Evolutionary conservation across 306 rosid species (phyloP).

Genomic region (Citrullus mucosospermus): DNA sequence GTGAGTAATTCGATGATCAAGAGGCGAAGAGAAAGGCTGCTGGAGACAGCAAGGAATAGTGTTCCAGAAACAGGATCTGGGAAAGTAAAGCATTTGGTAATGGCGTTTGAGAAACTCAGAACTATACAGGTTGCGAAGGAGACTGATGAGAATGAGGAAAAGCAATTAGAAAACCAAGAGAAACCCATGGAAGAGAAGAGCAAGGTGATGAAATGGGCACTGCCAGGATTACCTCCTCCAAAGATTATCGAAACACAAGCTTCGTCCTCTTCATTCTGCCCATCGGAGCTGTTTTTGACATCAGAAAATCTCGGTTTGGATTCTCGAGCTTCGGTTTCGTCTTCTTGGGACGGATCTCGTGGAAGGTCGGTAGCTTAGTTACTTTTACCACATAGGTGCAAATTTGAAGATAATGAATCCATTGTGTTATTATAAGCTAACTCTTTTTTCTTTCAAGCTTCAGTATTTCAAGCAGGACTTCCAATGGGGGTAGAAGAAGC

Average conservation of each 20-base stretch:
- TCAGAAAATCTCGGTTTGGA: slow-evolving; percentile 65
- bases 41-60: slow-evolving; percentile 75
- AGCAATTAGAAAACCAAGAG: slow-evolving; percentile 6
- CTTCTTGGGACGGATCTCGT: slow-evolving; percentile 61
- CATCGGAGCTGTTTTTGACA: slow-evolving; percentile 45
- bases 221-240: slow-evolving; percentile 61
- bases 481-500: slow-evolving; percentile 53
- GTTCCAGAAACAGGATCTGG: slow-evolving; percentile 64
- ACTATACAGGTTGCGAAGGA: slow-evolving; percentile 30
- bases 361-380: slow-evolving; percentile 46
- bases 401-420: neutral
- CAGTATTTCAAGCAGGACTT: slow-evolving; percentile 59
- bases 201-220: slow-evolving; percentile 61
- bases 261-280: slow-evolving; percentile 33
- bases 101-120: slow-evolving; percentile 77
- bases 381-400: neutral
- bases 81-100: slow-evolving; percentile 68
- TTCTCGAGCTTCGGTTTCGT: slow-evolving; percentile 30
- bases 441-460: slow-evolving; percentile 11
- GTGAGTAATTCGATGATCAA: slow-evolving; percentile 33
- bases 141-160: slow-evolving; percentile 11
- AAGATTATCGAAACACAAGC: slow-evolving; percentile 23
- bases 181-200: slow-evolving; percentile 15
- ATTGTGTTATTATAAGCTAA: neutral
- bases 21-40: slow-evolving; percentile 50